Base-by-base conservation (phyloP, 2,329 filamentous ascomycete species). In the Diaporthe sp. region DNA sequence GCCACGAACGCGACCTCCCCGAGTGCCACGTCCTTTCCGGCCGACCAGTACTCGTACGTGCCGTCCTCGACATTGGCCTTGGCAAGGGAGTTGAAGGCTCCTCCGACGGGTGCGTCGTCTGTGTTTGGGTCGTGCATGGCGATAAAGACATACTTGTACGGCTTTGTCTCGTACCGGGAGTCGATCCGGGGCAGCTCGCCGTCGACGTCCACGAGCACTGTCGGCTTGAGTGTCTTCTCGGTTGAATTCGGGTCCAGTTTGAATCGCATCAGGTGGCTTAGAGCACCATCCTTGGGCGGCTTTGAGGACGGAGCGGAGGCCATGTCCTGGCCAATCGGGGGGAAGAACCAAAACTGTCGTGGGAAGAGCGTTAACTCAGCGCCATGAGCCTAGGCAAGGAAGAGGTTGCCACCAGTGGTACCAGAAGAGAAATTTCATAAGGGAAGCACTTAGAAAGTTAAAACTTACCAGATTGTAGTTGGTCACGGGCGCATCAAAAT, bases 301-400 rank as follows among this genome's bases (percentile, higher is more conserved):
- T 59, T 44, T 19, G 51, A 53, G n/a, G 37, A 46, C 28, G 39
- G 22, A 34, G 68, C 68, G 22, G 68, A 46, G 13, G 25, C 37
- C 68, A 71, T 59, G 13, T 71, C 51, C 53, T 71, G n/a, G 10
- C 68, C 68, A 31, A 71, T 25, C 1, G 68, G 68, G 2, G 68
- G 53, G 39, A 71, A 71, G 68, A 71, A 59, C 68, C 53, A 71
- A 6, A 71, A 71, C 68, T 71, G n/a, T 71, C 3, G n/a, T 53
- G 10, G n/a, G 49, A 53, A 25, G 22, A n/a, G 19, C 10, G n/a
- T 53, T 13, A 53, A 15, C 15, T 53, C 10, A 1, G n/a, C 10
- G 12, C 10, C n/a, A 25, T 25, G 10, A 25, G 6, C 49, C 10
- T 25, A 53, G n/a, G n/a, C 49, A 13, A 53, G 10, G n/a, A 53